phyloP scores from a whole-genome alignment of 805 yeast species.

The Candida ovalis region DNA sequence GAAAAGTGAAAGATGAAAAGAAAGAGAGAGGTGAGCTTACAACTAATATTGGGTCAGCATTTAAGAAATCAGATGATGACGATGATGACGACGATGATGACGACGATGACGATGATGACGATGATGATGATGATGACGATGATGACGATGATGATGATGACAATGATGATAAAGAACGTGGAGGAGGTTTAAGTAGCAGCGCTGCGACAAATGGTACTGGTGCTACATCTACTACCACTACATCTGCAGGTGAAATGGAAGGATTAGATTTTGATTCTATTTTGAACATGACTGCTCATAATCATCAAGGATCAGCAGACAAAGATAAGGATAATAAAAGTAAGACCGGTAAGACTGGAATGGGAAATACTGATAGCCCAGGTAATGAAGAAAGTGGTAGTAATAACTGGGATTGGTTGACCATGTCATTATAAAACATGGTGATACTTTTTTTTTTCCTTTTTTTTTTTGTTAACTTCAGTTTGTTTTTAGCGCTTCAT shows the following conservation, averaged over 20 bases:
- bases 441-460: not conserved
- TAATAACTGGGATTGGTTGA: slow-evolving; percentile 44
- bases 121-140: not conserved
- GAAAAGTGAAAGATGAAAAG: not conserved
- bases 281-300: slow-evolving; percentile 11
- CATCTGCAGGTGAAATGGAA: slow-evolving; percentile 9
- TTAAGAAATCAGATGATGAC: slow-evolving; percentile 5
- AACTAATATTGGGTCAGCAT: not conserved
- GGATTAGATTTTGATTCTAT: slow-evolving; percentile 23
- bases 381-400: slow-evolving; percentile 2
- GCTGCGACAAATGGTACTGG: not conserved
- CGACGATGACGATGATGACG: not conserved
- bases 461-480: not conserved
- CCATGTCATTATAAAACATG: slow-evolving; percentile 35
- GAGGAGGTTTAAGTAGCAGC: not conserved
- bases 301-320: slow-evolving; percentile 6
- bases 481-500: not conserved
- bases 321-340: slow-evolving; percentile 1
- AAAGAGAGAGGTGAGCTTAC: slow-evolving; percentile 2
- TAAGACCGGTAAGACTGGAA: slow-evolving; percentile 3
- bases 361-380: not conserved
- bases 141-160: not conserved
- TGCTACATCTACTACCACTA: not conserved
- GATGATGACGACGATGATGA: slow-evolving; percentile 4
- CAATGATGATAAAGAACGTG: not conserved